phyloP scores from a whole-genome alignment of 305 asterid species.

The Fraxinus nigra region DNA sequence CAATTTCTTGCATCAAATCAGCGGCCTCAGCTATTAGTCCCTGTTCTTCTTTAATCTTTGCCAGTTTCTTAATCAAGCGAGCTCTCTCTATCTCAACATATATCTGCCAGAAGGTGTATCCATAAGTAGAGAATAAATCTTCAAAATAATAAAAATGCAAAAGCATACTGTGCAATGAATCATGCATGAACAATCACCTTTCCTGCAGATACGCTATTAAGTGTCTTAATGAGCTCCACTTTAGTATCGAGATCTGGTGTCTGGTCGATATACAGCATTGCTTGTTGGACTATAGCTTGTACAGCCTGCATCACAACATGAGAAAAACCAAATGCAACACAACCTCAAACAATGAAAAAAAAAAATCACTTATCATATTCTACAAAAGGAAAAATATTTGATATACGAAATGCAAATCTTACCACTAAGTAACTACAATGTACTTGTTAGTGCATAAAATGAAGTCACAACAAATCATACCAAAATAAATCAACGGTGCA shows the following conservation, averaged over 20 bases:
- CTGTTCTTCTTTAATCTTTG: slow-evolving; percentile 54
- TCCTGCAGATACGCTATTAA: slow-evolving; percentile 86
- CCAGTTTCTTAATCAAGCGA: slow-evolving; percentile 53
- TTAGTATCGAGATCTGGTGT: slow-evolving; percentile 84
- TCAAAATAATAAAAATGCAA: slow-evolving; percentile 6
- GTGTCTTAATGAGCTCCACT: slow-evolving; percentile 84
- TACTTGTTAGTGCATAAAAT: background rate
- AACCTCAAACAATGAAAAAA: slow-evolving; percentile 1
- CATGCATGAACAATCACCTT: slow-evolving; percentile 50
- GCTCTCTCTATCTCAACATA: slow-evolving; percentile 64
- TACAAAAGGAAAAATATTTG: background rate
- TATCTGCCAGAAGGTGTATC: slow-evolving; percentile 26
- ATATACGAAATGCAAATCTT: background rate
- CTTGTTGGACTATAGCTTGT: slow-evolving; percentile 95
- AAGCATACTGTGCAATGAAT: background rate
- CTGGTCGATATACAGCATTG: slow-evolving; percentile 88
- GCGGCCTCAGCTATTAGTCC: slow-evolving; percentile 55
- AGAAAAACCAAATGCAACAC: slow-evolving; percentile 8
- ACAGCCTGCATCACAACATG: slow-evolving; percentile 62
- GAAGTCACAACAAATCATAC: background rate
- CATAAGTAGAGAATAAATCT: slow-evolving; percentile 7
- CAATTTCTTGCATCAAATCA: slow-evolving; percentile 73
- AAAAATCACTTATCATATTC: background rate
- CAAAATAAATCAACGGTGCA: background rate
- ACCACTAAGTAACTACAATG: background rate